Evolutionary conservation across 352 stramenopile genomes (phyloP), one percentile per base, ranked within the genome.

Genomic region (Thraustochytrium aureum): DNA sequence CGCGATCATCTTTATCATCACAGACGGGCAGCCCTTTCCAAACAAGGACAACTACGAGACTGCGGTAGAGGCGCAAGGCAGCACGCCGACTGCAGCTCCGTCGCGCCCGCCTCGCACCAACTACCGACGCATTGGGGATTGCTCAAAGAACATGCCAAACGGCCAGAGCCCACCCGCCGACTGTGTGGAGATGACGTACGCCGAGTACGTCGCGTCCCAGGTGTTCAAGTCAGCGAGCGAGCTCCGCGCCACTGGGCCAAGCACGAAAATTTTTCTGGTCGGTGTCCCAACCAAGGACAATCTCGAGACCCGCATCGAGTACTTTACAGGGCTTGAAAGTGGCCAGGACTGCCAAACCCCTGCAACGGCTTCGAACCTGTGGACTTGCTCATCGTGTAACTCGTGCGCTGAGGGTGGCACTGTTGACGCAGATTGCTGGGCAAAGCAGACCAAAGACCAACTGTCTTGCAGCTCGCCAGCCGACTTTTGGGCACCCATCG

Each of bases 1-100:
- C 26, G 56, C 56, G 10, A 64, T 64, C n/a, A n/a, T 64, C 56
- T 64, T 64, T n/a, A n/a, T 64, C 33, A 64, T 64, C 33, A 64
- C 56, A 17, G 56, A 64, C 56, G 56, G 56, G 7, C 7, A 7
- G 56, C 56, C 56, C 7, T n/a, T 64, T 7, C 7, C n/a, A 7
- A 64, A 64, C 56, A 64, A 64, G 33, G 56, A n/a, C 33, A n/a
- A 64, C 56, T 64, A 64, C n/a, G 56, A 64, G 33, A 39, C 7
- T 32, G 56, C 10, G 7, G 7, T n/a, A 14, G 56, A 64, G 7
- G 56, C 10, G 7, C 10, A 7, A 38, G 56, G 56, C 33, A 17
- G 26, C 26, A n/a, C 7, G 26, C 7, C 47, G 26, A 56, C 47
- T 26, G 26, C 47, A 56, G 26, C 26, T 17, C 47, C 47, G 47